Base-by-base conservation (phyloP, 306 rosid species). In the Pachyrhizus erosus region DNA sequence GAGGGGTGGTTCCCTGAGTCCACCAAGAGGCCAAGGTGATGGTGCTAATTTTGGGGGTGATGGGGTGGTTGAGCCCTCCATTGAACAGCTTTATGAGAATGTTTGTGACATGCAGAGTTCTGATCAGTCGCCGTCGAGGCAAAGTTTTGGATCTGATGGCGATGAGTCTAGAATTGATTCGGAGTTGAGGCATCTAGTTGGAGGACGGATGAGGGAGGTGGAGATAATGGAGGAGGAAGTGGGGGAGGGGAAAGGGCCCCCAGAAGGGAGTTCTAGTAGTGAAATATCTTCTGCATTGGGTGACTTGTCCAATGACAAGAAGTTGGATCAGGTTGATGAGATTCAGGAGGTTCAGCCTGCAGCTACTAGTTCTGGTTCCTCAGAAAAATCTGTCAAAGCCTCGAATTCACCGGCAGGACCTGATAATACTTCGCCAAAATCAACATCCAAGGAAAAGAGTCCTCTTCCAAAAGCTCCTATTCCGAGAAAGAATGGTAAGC, bases 31-130 rank as follows among this genome's bases (percentile, higher is more conserved):
- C 27, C 80, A 45, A 46, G 70, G 61, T 21, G 55, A 15, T 0
- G 87, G 73, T 71, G 65, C 39, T 20, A 81, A 83, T 82, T 46
- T 17, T 57, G 80, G 73, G 1, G 87, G 29, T 78, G 96, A 87
- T 80, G 91, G 81, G 86, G 86, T 79, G 64, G 86, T 84, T 34
- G 98, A 92, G 72, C 90, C 97, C 60, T 91, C 99, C 2, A 92
- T 96, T 27, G 97, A 96, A 89, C 88, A 92, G 90, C 95, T 96
- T 45, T 96, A 96, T 89, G 98, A 96, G 52, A 93, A 96, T 85
- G 98, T 96, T 7, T 96, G 94, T 81, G 99, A 96, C 76, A 93
- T 96, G 97, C 98, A 93, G 87, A 96, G 97, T 87, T 96, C 98
- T 61, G 98, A 96, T 86, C 97, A 81, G 77, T 96, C 99, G 3